Evolutionary conservation across 1,284 basidiomycete genomes (phyloP), one percentile per base, ranked within the genome.

Genomic region (Stygiomarasmius scandens): DNA sequence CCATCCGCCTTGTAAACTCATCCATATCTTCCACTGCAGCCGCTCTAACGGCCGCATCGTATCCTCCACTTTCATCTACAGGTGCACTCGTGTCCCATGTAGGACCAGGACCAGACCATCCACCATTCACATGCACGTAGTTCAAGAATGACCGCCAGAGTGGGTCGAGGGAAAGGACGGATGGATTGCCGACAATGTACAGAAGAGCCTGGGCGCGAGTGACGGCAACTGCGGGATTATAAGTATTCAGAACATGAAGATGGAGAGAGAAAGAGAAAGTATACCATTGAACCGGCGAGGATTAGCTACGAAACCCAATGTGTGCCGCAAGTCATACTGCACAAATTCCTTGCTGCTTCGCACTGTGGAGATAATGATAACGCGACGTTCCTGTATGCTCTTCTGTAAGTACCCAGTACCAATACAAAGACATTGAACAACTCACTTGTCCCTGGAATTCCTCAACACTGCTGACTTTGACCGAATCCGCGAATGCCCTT

Each of bases 291-390:
- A 83, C 9, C 86, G 81, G 9, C 80, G 77, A 46, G 79, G 78
- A 63, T 81, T 83, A 5, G 85, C 83, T 2, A 88, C 84, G 60
- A 89, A 88, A 3, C 86, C 86, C 2, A 87, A 76, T 0, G 83
- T 81, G 52, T 82, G 78, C 49, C 71, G 76, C 49, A 87, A 71
- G 66, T 88, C 85, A 41, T 79, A 81, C 16, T 78, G 70, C n/a
- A 88, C 71, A 61, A 77, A 82, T 27, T 86, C 76, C 2, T 68
- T 71, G 64, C 78, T 86, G 63, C 84, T 86, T 59, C 86, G 73
- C 1, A 88, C 86, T 9, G 85, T 86, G 1, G 85, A 87, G 12
- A 89, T 78, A 60, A 89, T 85, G 49, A 89, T 87, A 5, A 86
- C 77, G 0, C 77, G 75, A 14, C 85, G 81, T 71, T 89, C 86